These are phyloP conservation scores for Cladosporium colombiae DNA, from an alignment of 2,329 filamentous ascomycete species.

Conservation along the genomic window DNA sequence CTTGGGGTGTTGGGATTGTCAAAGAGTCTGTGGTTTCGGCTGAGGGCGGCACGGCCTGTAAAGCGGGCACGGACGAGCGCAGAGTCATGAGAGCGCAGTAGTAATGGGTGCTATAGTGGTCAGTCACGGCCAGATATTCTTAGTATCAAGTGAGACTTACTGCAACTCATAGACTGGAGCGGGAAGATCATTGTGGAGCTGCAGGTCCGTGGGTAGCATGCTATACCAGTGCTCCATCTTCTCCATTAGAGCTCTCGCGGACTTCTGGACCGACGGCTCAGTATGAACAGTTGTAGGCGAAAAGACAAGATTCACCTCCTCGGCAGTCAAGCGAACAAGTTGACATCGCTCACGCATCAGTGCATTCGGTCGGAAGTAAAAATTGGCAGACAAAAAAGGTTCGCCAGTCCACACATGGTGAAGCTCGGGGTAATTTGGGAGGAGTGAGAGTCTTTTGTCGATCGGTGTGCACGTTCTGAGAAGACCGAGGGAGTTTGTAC, in stretches of 20 bases:
- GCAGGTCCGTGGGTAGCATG: neutral
- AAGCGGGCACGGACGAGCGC: neutral
- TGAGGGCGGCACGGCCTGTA: neutral
- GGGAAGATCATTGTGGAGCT: neutral
- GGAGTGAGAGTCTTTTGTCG: neutral
- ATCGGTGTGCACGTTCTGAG: neutral
- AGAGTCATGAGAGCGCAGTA: neutral
- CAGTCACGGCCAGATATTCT: neutral
- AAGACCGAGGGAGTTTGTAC: neutral
- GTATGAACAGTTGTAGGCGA: neutral
- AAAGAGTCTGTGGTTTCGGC: neutral
- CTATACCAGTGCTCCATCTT: neutral
- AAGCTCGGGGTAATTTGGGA: slow-evolving; percentile 4
- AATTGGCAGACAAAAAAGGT: neutral
- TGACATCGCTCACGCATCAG: neutral
- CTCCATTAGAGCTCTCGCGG: neutral
- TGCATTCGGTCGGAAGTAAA: neutral
- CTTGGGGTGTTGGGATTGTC: neutral
- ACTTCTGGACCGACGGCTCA: neutral
- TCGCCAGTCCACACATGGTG: slow-evolving; percentile 2
- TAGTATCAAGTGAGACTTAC: neutral
- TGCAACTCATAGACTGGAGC: neutral
- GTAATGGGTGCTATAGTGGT: neutral
- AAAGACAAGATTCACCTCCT: neutral
- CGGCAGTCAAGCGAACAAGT: neutral